Conservation (phyloP, 202 grass and related monocot genomes). For the Schoenoplectus triqueter region DNA sequence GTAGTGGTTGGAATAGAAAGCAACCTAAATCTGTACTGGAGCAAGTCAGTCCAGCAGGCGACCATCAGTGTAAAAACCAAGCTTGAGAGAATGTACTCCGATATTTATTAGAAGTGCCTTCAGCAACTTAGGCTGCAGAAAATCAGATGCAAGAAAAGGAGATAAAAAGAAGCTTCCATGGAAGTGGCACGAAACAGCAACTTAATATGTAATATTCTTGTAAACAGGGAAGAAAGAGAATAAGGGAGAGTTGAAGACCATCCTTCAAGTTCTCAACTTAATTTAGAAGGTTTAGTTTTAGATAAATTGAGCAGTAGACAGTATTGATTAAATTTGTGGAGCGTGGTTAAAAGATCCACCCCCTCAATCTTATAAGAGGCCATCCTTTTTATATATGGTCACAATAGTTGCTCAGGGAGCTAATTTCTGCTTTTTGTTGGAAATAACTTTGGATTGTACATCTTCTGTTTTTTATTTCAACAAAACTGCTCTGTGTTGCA, state of each 20-base stretch:
- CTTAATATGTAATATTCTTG: too few relatives aligned
- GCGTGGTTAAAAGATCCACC: not conserved
- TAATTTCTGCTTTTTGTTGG: not conserved
- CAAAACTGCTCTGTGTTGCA: not conserved
- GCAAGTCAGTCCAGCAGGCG: conserved; percentile 79
- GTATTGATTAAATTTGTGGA: not conserved
- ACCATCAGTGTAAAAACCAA: conserved; percentile 59
- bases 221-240: not conserved
- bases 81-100: conserved; percentile 57
- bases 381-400: conserved; percentile 26
- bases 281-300: not conserved
- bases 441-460: not conserved
- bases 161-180: conserved; percentile 47
- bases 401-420: not conserved
- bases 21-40: conserved; percentile 83
- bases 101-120: conserved; percentile 56
- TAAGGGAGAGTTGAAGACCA: not conserved
- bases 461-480: not conserved
- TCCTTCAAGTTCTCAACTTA: not conserved
- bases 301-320: not conserved
- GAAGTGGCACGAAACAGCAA: conserved; percentile 47
- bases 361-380: not conserved
- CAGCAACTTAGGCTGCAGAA: conserved; percentile 42
- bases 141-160: conserved; percentile 35
- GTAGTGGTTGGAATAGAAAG: conserved; percentile 64